These are phyloP conservation scores for Neocatenulostroma microsporum DNA, from an alignment of 2,329 filamentous ascomycete genomes.

Conservation along the genomic window DNA sequence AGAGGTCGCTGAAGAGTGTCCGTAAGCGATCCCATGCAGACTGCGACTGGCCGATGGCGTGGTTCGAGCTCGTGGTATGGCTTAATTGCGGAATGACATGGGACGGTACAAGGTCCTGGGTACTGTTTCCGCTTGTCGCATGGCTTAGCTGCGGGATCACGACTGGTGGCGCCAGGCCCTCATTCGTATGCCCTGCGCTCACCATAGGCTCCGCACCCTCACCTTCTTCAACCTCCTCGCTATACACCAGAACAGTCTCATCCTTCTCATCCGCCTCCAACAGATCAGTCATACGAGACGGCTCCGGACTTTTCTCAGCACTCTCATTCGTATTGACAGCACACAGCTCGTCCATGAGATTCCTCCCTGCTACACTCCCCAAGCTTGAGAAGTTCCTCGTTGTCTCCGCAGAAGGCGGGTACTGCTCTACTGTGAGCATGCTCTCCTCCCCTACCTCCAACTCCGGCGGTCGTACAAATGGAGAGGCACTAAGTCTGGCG, in stretches of 20 bases:
- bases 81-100: too few relatives aligned
- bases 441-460: slow-evolving; percentile 7
- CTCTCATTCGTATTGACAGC: slow-evolving; percentile 13
- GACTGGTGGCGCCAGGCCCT: too few relatives aligned
- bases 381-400: slow-evolving; percentile 18
- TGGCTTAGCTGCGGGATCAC: too few relatives aligned
- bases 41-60: too few relatives aligned
- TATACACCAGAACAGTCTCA: slow-evolving; percentile 1
- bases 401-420: slow-evolving; percentile 10
- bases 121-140: too few relatives aligned
- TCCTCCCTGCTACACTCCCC: slow-evolving; percentile 22
- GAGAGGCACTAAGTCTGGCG: slow-evolving; percentile 6
- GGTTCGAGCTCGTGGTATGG: too few relatives aligned
- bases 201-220: slow-evolving; percentile 1
- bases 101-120: too few relatives aligned
- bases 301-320: not conserved
- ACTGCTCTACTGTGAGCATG: slow-evolving; percentile 3
- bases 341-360: slow-evolving; percentile 29
- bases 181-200: too few relatives aligned
- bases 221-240: slow-evolving; percentile 4
- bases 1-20: slow-evolving; percentile 22
- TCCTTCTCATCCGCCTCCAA: not conserved
- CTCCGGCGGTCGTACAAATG: slow-evolving; percentile 4
- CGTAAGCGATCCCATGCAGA: slow-evolving; percentile 20
- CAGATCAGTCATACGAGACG: not conserved